Base-by-base conservation (phyloP, 805 yeast genomes). In the Cyberlindnera saturnus region DNA sequence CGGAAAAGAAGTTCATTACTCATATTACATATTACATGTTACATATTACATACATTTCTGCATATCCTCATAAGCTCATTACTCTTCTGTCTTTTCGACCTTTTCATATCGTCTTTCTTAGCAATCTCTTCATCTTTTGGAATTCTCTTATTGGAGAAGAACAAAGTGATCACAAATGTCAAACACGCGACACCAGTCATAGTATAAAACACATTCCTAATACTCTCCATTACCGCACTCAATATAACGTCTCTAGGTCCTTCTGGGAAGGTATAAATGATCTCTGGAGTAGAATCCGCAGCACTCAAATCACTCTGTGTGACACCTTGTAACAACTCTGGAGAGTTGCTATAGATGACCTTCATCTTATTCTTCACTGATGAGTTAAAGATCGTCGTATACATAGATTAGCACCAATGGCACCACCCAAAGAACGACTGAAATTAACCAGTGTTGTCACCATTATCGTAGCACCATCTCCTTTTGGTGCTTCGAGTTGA, bases 401-500 rank as follows among this genome's bases (percentile, higher is more conserved):
- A 3, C 70, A 66, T 16, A 73, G 56, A 32, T 62, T 65, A 4
- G 72, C 63, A 20, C 73, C 69, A 26, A 77, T 32, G 2, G 79
- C 65, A 36, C 75, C 72, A 17, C 74, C 75, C 15, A 75, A 47
- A 1, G 72, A 57, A 49, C 81, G 68, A 14, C 57, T 55, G 52
- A 73, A 74, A 47, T 67, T 65, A 44, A 73, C 43, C 39, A 69
- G 62, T 1, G 78, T 59, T 5, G 80, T 74, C 2, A 75, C 65
- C 57, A 75, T 55, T 38, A 77, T 73, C 6, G 67, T 64, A 3
- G 73, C 67, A 14, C 81, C 82, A 6, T 74, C 67, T 1, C 64
- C 56, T 46, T 75, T 72, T 30, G 82, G 80, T 10, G 78, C 77
- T 18, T 66, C 60, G 8, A 77, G 56, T 51, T 77, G 80, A 2